Evolutionary conservation across 169 alveolate genomes (phyloP).

Genomic region (Plasmodium fragile): DNA sequence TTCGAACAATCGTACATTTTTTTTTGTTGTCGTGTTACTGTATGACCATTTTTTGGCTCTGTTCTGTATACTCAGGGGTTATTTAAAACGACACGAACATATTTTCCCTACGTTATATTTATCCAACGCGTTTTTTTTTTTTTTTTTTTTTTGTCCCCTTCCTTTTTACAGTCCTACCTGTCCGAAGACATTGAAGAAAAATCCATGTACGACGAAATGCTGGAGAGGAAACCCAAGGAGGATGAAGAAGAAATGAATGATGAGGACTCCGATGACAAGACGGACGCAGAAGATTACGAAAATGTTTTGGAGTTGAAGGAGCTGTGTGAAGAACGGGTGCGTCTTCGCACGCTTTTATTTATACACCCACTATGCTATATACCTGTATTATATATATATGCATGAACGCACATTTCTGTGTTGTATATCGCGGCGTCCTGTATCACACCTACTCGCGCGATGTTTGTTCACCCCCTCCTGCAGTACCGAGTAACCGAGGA

Average conservation of each 20-base stretch:
- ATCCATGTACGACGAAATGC: slow-evolving; percentile 73
- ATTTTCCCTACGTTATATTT: neutral
- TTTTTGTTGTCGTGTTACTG: neutral
- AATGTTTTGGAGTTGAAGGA: slow-evolving; percentile 60
- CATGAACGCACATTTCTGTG: neutral
- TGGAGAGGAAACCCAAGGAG: slow-evolving; percentile 28
- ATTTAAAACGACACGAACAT: neutral
- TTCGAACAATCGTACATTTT: neutral
- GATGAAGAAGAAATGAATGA: neutral
- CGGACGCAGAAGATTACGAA: slow-evolving; percentile 12
- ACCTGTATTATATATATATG: neutral
- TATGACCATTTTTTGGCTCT: neutral
- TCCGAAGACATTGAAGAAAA: slow-evolving; percentile 56
- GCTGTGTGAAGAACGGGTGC: slow-evolving; percentile 53
- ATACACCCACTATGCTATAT: neutral
- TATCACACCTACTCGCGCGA: neutral
- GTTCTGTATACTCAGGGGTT: neutral
- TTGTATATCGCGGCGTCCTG: neutral
- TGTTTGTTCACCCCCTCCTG: neutral
- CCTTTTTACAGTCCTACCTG: slow-evolving; percentile 21
- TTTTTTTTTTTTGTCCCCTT: neutral
- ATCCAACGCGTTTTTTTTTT: neutral
- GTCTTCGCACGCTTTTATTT: neutral
- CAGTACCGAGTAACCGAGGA: slow-evolving; percentile 73
- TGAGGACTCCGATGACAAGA: slow-evolving; percentile 20